Evolutionary conservation across 192 early-diverging fungal genomes (phyloP).

Genomic region (Cladochytrium replicatum): DNA sequence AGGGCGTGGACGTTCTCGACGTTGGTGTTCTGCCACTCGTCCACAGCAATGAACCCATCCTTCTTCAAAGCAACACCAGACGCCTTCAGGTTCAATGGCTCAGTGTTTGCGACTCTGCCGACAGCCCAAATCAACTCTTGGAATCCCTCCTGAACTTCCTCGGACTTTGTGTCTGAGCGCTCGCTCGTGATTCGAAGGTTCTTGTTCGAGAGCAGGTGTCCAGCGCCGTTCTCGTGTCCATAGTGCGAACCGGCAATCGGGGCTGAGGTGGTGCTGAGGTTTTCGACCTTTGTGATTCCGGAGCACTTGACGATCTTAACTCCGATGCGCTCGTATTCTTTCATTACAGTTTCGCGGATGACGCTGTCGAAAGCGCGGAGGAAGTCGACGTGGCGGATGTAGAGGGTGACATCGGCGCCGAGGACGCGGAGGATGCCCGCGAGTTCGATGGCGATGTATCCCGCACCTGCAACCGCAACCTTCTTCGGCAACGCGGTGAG

Average conservation of each 20-base stretch:
- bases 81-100: constrained; percentile 58
- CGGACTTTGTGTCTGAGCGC: constrained; percentile 1
- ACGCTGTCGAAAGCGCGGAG: constrained; percentile 78
- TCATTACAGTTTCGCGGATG: constrained; percentile 65
- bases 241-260: too few relatives aligned
- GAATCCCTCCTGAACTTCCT: constrained; percentile 41
- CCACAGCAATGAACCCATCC: constrained; percentile 64
- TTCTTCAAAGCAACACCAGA: constrained; percentile 52
- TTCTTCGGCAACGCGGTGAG: constrained; percentile 83
- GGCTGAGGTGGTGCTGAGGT: too few relatives aligned
- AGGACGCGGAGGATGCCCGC: constrained; percentile 85
- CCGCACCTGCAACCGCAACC: constrained; percentile 82
- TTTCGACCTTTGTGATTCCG: constrained; percentile 51
- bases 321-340: constrained; percentile 54
- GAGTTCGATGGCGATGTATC: constrained; percentile 95
- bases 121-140: constrained; percentile 88
- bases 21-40: constrained; percentile 82
- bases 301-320: constrained; percentile 64
- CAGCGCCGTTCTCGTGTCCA: constrained; percentile 41
- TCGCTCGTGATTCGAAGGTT: constrained; percentile 33
- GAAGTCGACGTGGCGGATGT: constrained; percentile 76
- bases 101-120: constrained; percentile 69
- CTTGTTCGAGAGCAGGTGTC: constrained; percentile 25
- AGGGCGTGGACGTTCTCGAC: constrained; percentile 66
- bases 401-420: constrained; percentile 75